Evolutionary conservation across 2,329 filamentous ascomycete genomes (phyloP).

Genomic region (Apiospora koreana): DNA sequence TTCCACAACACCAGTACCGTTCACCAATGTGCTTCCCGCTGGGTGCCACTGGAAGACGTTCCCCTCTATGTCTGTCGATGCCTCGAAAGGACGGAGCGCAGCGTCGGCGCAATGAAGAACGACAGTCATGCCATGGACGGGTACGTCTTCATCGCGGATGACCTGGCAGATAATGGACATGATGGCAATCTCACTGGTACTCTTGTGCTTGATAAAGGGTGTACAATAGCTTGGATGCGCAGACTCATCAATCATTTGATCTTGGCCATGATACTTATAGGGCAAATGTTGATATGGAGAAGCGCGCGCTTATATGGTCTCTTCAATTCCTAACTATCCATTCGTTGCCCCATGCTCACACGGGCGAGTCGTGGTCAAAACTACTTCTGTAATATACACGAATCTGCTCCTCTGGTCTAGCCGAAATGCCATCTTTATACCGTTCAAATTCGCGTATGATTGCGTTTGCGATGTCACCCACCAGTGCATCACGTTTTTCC

Average conservation of each 20-base stretch:
- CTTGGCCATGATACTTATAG: not conserved
- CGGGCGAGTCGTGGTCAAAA: constrained; percentile 3
- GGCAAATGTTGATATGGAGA: not conserved
- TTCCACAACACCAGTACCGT: not conserved
- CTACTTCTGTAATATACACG: not conserved
- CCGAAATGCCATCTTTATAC: not conserved
- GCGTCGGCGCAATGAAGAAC: not conserved
- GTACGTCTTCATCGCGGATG: not conserved
- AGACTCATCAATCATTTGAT: not conserved
- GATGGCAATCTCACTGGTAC: not conserved
- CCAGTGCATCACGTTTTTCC: not conserved
- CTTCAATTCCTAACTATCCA: not conserved
- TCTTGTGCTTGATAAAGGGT: not conserved
- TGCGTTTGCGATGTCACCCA: not conserved
- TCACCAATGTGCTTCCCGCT: not conserved
- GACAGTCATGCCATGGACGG: not conserved
- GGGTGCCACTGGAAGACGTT: not conserved
- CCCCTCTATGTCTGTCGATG: not conserved
- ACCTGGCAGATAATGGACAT: not conserved
- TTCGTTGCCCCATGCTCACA: not conserved
- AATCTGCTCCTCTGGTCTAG: not conserved
- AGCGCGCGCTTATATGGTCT: not conserved
- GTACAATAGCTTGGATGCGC: not conserved
- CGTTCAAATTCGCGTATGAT: constrained; percentile 3
- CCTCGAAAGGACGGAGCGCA: not conserved